Conservation (phyloP, 2,329 filamentous ascomycete genomes). For the Nannizzia gypsea region DNA sequence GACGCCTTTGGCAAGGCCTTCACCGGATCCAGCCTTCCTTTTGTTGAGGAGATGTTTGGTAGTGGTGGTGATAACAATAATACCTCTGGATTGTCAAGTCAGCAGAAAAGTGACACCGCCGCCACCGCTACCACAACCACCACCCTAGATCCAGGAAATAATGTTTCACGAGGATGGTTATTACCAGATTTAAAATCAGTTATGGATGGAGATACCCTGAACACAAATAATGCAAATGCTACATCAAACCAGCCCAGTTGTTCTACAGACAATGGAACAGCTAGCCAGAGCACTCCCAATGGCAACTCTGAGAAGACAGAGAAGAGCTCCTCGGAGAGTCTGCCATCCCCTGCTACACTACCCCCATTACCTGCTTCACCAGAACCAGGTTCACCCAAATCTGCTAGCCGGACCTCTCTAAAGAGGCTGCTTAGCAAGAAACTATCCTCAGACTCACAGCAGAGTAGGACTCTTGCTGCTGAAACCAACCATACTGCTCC, state of each 20-base stretch:
- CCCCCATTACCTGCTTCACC: background rate
- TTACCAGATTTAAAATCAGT: background rate
- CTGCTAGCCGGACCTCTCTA: background rate
- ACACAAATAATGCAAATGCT: background rate
- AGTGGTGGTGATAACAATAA: background rate
- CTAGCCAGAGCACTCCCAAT: background rate
- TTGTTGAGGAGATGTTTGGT: background rate
- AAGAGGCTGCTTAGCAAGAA: background rate
- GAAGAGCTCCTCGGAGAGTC: background rate
- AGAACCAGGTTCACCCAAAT: background rate
- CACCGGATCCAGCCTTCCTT: background rate
- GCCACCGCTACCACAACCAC: background rate
- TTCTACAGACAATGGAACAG: background rate
- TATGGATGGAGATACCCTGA: conserved; percentile 1
- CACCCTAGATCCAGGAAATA: background rate
- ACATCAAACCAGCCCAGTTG: background rate
- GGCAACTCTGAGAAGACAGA: background rate
- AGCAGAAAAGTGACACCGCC: background rate
- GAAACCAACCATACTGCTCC: background rate
- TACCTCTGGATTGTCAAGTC: background rate
- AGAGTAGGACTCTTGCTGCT: background rate
- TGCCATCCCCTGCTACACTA: background rate
- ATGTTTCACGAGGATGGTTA: conserved; percentile 1
- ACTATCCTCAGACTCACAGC: background rate
- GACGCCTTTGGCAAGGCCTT: background rate